phyloP scores from a whole-genome alignment of 306 rosid genomes.

The Rosa chinensis region DNA sequence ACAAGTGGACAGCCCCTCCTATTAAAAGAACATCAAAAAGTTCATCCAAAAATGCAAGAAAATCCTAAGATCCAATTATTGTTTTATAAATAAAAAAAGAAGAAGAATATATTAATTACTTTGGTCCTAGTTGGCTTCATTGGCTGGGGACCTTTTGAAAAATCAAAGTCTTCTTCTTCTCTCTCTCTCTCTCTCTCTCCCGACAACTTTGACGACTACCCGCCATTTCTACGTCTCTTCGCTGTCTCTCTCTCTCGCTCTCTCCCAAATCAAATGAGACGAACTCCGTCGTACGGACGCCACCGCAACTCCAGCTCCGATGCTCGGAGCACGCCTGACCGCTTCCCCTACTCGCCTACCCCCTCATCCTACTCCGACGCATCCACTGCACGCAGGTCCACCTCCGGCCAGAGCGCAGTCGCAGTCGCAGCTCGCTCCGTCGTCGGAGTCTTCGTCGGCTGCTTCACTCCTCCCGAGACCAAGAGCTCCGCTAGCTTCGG shows the following conservation, averaged over 20 bases:
- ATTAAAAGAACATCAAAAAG: too few species aligned
- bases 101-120: background rate
- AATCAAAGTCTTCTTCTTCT: constrained; percentile 20
- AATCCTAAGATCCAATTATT: background rate
- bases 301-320: constrained; percentile 40
- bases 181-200: constrained; percentile 7
- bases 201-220: constrained; percentile 10
- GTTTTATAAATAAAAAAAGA: background rate
- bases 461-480: constrained; percentile 77
- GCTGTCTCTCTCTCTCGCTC: constrained; percentile 8
- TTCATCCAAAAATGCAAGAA: background rate
- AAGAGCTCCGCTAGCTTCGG: constrained; percentile 38
- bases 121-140: background rate
- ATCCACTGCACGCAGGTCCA: constrained; percentile 32
- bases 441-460: constrained; percentile 51
- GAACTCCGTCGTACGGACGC: constrained; percentile 11
- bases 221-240: constrained; percentile 26
- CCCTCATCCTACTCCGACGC: constrained; percentile 41
- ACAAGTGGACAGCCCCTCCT: too few species aligned
- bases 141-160: background rate
- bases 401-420: constrained; percentile 19
- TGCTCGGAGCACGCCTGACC: constrained; percentile 33
- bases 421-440: constrained; percentile 55
- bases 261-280: constrained; percentile 24
- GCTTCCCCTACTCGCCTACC: constrained; percentile 31